These are phyloP conservation scores for Entomortierella parvispora DNA, from an alignment of 192 early-diverging fungal genomes.

Conservation along the genomic window DNA sequence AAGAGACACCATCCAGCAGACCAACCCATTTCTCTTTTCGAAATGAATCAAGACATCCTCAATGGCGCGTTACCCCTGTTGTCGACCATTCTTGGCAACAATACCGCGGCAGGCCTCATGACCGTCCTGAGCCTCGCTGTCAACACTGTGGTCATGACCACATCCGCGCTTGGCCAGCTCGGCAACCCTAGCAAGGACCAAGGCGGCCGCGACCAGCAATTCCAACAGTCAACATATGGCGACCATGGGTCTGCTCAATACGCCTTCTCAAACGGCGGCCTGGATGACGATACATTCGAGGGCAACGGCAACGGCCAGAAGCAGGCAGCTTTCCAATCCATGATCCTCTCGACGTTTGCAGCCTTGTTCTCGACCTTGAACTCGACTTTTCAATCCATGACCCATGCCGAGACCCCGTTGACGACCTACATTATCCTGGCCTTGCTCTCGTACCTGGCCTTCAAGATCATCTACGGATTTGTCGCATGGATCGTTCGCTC, in stretches of 20 bases:
- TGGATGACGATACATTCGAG: too few species aligned
- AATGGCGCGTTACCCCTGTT: constrained; percentile 33
- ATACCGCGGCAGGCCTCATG: constrained; percentile 35
- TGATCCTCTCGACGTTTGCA: constrained; percentile 13
- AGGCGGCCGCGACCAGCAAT: neutral
- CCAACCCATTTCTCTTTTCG: too few species aligned
- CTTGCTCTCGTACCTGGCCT: constrained; percentile 28
- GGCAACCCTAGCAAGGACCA: neutral
- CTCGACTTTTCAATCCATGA: constrained; percentile 27
- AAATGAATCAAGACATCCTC: constrained; percentile 35
- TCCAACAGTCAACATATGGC: neutral
- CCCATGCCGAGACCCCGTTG: constrained; percentile 25
- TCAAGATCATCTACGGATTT: constrained; percentile 35
- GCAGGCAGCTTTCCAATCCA: constrained; percentile 13
- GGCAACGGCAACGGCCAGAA: too few species aligned
- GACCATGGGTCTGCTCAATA: too few species aligned
- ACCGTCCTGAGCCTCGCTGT: constrained; percentile 30
- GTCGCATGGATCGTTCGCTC: constrained; percentile 39
- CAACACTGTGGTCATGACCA: constrained; percentile 18
- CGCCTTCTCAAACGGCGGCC: too few species aligned
- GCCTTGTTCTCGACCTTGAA: constrained; percentile 22
- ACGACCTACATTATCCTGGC: constrained; percentile 40
- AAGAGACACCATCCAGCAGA: too few species aligned
- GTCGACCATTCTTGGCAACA: constrained; percentile 42
- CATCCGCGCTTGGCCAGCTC: constrained; percentile 7